Base-by-base conservation (phyloP, 495 filamentous ascomycete species). In the Trichoderma gamsii region DNA sequence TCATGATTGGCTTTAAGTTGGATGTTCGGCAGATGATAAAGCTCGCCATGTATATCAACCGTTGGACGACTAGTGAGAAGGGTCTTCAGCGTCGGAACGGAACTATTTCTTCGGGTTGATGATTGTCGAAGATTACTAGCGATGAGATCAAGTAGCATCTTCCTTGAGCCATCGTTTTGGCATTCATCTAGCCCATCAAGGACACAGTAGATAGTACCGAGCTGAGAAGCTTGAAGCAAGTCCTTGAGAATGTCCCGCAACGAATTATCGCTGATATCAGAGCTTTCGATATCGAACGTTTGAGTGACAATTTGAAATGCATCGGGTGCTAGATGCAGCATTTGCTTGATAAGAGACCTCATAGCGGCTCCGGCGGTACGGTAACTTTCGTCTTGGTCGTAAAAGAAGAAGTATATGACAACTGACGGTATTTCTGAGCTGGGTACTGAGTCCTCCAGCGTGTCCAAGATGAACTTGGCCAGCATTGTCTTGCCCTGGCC, bases 161-260 rank as follows among this genome's bases (percentile, higher is more conserved):
- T 15, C 12, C 27, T 65, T 23, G 63, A 65, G 0, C 16, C 32
- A 23, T 23, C 15, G 5, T 66, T 46, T n/a, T 25, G 35, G n/a
- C 67, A 68, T 23, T 68, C 67, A 63, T 68, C 67, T 23, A 68
- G 27, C 0, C 23, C 67, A 41, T 68, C 67, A 16, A 68, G 65
- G 11, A 68, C 32, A 27, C 67, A 68, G 49, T 63, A 68, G 5
- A 68, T 29, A 2, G 49, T 63, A 23, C 61, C 2, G 15, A 63
- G 63, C 25, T 13, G 29, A 35, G 25, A 21, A 3, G 29, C 16
- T 16, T 63, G 44, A 21, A 68, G 21, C 16, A 63, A 12, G 8
- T 35, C 43, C n/a, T 63, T 38, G 5, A 68, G 61, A 21, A 68
- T 68, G 38, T 18, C 67, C 67, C 67, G 63, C 16, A 65, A 12